Base-by-base conservation (phyloP, 225 moss, liverwort and hornwort genomes). In the Asterella californica region DNA sequence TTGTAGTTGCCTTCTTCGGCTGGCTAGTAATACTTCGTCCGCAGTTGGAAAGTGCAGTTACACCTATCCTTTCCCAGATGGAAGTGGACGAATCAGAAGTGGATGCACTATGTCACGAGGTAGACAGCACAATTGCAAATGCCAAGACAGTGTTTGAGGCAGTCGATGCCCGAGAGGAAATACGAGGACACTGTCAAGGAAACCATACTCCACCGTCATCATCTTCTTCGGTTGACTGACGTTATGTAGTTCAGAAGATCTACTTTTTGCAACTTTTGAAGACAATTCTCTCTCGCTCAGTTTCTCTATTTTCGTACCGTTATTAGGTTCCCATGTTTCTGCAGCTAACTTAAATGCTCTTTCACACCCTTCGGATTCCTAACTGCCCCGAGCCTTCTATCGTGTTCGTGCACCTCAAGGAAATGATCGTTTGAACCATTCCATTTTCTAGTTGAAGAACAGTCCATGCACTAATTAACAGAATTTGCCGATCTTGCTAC, bases 101-200 rank as follows among this genome's bases (percentile, higher is more conserved):
- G 25, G 86, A 86, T 32, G 37, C 76, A 50, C 46, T 86, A 59
- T 86, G 86, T 48, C 66, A 34, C 22, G 86, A 86, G 79, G 74
- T 76, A 34, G 86, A 83, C 46, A 76, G 10, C 12, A 33, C 71
- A 15, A 83, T 86, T 53, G 86, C 86, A 24, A 55, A 79, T 54
- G 81, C 83, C 19, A 81, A 75, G 46, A 81, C 74, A 33, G 81
- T 82, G 15, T 86, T 49, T n/a, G 77, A 83, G 37, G 79, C 81
- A 52, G 83, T 54, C 21, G 79, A 71, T 30, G 79, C 63, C 22
- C 78, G 79, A 36, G 78, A 59, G 37, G 66, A 30, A 27, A 25
- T 50, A 42, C 42, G 42, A 42, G 74, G 52, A 38, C 24, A 24
- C 2, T 2, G 24, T 57, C 21, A 34, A 21, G 19, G 36, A 7